phyloP scores from a whole-genome alignment of 495 filamentous ascomycete species.

The Cetradonia linearis region DNA sequence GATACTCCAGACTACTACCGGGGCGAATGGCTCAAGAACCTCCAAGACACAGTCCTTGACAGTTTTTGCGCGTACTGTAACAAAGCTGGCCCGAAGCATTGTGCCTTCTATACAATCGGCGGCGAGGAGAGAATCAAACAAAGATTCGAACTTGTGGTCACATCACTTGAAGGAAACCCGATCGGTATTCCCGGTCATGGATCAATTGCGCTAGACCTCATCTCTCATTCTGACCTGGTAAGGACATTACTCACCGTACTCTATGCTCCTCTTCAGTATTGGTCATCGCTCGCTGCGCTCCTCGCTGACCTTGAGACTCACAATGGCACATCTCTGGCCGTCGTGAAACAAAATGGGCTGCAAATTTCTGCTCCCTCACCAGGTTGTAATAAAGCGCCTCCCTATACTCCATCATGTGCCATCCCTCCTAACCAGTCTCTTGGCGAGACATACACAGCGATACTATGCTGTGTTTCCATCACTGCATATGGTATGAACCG shows the following conservation, averaged over 20 bases:
- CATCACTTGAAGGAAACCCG: slow-evolving; percentile 35
- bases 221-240: slow-evolving; percentile 37
- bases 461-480: slow-evolving; percentile 40
- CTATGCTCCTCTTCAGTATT: slow-evolving; percentile 20
- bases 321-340: slow-evolving; percentile 5
- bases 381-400: not conserved
- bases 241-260: slow-evolving; percentile 28
- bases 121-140: slow-evolving; percentile 32
- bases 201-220: slow-evolving; percentile 33
- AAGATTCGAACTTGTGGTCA: slow-evolving; percentile 35
- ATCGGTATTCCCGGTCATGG: slow-evolving; percentile 33
- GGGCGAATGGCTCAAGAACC: slow-evolving; percentile 33
- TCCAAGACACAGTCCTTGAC: slow-evolving; percentile 40
- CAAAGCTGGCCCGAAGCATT: slow-evolving; percentile 32
- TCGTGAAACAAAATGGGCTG: slow-evolving; percentile 3
- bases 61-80: slow-evolving; percentile 42
- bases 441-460: slow-evolving; percentile 29
- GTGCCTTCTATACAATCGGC: slow-evolving; percentile 31
- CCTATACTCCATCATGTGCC: slow-evolving; percentile 1
- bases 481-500: slow-evolving; percentile 28
- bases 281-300: slow-evolving; percentile 10
- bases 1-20: slow-evolving; percentile 40
- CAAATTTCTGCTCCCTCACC: not conserved
- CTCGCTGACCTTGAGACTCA: not conserved
- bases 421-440: not conserved